phyloP scores from a whole-genome alignment of 2,329 filamentous ascomycete genomes.

The Aureobasidium sp. region DNA sequence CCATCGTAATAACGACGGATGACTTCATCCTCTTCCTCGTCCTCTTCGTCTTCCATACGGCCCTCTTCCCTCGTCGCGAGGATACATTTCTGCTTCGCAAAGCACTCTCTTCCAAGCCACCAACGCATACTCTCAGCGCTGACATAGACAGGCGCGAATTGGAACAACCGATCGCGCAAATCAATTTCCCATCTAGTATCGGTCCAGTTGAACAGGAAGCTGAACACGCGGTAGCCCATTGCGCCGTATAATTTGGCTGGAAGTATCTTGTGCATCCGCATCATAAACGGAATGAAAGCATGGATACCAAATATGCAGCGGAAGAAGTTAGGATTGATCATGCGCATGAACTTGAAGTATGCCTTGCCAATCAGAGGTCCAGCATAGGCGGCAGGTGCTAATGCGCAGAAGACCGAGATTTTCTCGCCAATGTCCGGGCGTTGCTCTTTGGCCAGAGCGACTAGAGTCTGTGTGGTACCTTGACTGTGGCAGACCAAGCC shows the following conservation, averaged over 20 bases:
- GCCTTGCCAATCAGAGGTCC: slow-evolving; percentile 78
- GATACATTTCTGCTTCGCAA: slow-evolving; percentile 79
- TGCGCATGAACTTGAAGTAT: slow-evolving; percentile 86
- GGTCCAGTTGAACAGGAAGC: slow-evolving; percentile 82
- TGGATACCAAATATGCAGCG: slow-evolving; percentile 83
- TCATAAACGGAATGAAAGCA: slow-evolving; percentile 89
- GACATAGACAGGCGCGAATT: slow-evolving; percentile 86
- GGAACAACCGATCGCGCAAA: slow-evolving; percentile 75
- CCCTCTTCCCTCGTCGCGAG: slow-evolving; percentile 69
- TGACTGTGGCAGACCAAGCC: slow-evolving; percentile 84
- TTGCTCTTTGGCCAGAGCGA: slow-evolving; percentile 84
- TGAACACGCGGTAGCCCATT: slow-evolving; percentile 83
- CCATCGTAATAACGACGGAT: slow-evolving; percentile 30
- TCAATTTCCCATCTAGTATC: slow-evolving; percentile 78
- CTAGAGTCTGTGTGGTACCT: slow-evolving; percentile 80
- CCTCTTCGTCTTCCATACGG: slow-evolving; percentile 49
- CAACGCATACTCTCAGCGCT: slow-evolving; percentile 86
- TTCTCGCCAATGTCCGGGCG: slow-evolving; percentile 75
- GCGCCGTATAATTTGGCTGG: slow-evolving; percentile 65
- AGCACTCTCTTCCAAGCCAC: slow-evolving; percentile 88
- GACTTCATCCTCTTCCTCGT: slow-evolving; percentile 36
- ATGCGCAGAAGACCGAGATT: slow-evolving; percentile 81
- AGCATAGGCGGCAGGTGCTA: slow-evolving; percentile 85
- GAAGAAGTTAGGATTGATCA: slow-evolving; percentile 70
- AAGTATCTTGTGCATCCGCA: slow-evolving; percentile 66